Base-by-base conservation (phyloP, 2,329 filamentous ascomycete species). In the Venturia pyrina region DNA sequence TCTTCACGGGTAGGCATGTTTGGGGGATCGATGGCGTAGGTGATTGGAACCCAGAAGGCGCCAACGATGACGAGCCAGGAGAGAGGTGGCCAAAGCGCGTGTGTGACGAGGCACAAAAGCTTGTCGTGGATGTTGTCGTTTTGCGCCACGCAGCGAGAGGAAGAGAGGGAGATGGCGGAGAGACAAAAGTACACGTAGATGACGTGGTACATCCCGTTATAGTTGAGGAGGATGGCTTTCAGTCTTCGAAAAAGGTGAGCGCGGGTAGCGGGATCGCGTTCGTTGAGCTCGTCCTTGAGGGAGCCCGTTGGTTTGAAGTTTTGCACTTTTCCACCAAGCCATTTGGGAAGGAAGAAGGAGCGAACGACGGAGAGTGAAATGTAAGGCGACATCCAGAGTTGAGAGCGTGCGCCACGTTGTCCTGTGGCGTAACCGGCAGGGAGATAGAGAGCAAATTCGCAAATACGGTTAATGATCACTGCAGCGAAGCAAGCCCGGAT, bases 1-100 rank as follows among this genome's bases (percentile, higher is more conserved):
- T 84, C 79, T 71, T 86, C 82, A 19, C 85, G 80, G 41, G 85
- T 81, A 0, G 84, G 83, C 76, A 85, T 81, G 3, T 71, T 75
- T 0, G 86, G 86, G 0, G 86, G 86, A 68, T 82, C 82, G 65
- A 87, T 82, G 32, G 84, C 83, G 71, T 88, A 88, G 1, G 78
- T 77, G 59, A 88, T 78, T 0, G 86, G 86, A 2, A 68, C 63
- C 59, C 64, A 64, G 37, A 68, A 69, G 13, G 68, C 66, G 24
- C 44, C 48, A n/a, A 63, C 24, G 17, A 67, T 48, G 37, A 69
- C 24, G 48, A 69, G 43, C 68, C 68, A 69, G 28, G 56, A n/a
- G 37, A 66, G 41, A 8, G 68, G 68, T 40, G 68, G 68, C 64
- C 65, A 67, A 48, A 67, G 66, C 7, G 67, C 63, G 44, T 69